These are phyloP conservation scores for Blakeslea trispora DNA, from an alignment of 371 early-diverging fungal genomes.

Conservation along the genomic window DNA sequence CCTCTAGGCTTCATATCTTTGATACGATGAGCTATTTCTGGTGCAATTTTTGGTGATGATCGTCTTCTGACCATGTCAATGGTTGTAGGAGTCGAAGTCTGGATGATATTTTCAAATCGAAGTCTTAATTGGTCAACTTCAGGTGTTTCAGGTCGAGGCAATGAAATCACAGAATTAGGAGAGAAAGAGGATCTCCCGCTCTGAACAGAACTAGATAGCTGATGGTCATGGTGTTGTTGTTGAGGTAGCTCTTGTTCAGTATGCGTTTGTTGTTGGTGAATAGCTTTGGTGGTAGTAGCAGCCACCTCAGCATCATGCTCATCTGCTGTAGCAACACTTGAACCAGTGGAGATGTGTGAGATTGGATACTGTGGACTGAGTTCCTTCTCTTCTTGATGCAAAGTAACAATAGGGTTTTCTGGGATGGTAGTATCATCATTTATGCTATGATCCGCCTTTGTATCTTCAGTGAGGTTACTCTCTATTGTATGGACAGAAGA, in stretches of 20 bases:
- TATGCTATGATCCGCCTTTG: too few relatives aligned
- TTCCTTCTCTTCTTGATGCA: constrained; percentile 8
- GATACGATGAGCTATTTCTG: constrained; percentile 28
- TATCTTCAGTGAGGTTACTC: too few relatives aligned
- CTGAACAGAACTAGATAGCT: constrained; percentile 5
- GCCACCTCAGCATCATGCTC: constrained; percentile 51
- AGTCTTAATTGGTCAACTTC: constrained; percentile 40
- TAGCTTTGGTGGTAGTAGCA: constrained; percentile 5
- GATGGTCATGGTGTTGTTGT: neutral
- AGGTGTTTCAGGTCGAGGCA: constrained; percentile 44
- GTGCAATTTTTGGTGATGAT: constrained; percentile 25
- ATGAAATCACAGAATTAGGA: constrained; percentile 29
- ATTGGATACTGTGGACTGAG: constrained; percentile 6
- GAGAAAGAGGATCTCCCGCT: constrained; percentile 30
- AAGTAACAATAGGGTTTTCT: constrained; percentile 1
- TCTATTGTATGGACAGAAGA: too few relatives aligned
- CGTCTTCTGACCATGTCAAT: neutral
- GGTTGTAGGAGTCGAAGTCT: constrained; percentile 10
- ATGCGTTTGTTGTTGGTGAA: neutral
- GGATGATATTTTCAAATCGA: constrained; percentile 33
- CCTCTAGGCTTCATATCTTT: constrained; percentile 43
- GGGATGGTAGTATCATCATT: neutral
- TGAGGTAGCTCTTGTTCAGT: constrained; percentile 1
- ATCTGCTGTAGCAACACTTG: constrained; percentile 20
- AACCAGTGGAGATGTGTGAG: constrained; percentile 22